These are phyloP conservation scores for Lophiotrema nucula DNA, from an alignment of 495 filamentous ascomycete genomes.

Conservation along the genomic window DNA sequence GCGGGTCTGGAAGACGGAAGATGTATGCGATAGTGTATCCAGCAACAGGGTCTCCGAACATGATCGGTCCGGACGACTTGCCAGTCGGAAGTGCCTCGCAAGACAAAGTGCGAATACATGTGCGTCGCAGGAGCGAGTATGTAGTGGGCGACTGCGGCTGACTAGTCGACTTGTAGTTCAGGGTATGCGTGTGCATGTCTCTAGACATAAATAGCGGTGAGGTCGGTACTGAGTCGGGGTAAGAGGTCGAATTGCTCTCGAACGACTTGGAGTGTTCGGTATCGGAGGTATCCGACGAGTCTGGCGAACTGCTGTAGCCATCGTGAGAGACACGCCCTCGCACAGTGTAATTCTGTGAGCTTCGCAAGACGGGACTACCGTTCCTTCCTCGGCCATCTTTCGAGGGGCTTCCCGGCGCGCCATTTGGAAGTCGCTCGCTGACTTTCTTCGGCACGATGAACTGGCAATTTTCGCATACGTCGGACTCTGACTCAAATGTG, in stretches of 20 bases:
- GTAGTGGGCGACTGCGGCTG: constrained; percentile 70
- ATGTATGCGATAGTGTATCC: constrained; percentile 93
- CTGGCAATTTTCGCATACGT: constrained; percentile 60
- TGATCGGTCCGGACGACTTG: constrained; percentile 72
- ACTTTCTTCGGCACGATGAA: constrained; percentile 55
- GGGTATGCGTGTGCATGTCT: constrained; percentile 66
- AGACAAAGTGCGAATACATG: constrained; percentile 81
- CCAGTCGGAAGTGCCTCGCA: constrained; percentile 80
- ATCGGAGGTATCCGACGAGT: constrained; percentile 32
- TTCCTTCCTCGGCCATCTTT: constrained; percentile 53
- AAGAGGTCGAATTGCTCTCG: constrained; percentile 12
- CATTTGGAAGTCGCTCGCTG: constrained; percentile 54
- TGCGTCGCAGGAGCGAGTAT: constrained; percentile 82
- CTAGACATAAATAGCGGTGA: constrained; percentile 25
- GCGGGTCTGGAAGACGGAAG: constrained; percentile 83
- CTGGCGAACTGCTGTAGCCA: constrained; percentile 25
- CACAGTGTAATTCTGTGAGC: constrained; percentile 47
- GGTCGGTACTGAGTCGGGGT: constrained; percentile 22
- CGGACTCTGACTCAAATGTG: constrained; percentile 49
- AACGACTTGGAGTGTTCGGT: constrained; percentile 32
- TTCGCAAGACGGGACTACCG: constrained; percentile 58
- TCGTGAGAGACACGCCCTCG: neutral
- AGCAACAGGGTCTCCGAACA: constrained; percentile 76
- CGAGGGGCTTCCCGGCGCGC: constrained; percentile 52
- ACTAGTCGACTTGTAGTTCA: constrained; percentile 84